Evolutionary conservation across 2,329 filamentous ascomycete species (phyloP).

Genomic region (Madurella mycetomatis): DNA sequence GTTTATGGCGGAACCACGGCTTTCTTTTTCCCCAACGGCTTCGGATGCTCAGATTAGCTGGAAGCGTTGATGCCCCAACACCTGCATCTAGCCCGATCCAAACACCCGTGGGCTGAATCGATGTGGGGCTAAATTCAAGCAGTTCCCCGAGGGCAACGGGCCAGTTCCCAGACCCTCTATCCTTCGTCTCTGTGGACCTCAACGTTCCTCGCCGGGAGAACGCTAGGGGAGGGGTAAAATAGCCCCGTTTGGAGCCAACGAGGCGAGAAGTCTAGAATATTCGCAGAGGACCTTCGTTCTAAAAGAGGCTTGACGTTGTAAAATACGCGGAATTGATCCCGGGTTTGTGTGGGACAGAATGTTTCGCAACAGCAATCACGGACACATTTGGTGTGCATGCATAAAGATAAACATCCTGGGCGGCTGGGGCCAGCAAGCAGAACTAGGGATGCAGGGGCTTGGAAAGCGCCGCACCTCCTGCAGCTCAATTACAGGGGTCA

Average conservation of each 20-base stretch:
- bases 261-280: not conserved
- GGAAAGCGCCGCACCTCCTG: slow-evolving; percentile 20
- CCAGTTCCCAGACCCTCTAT: too few relatives aligned
- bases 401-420: slow-evolving; percentile 2
- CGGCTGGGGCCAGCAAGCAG: slow-evolving; percentile 5
- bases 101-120: not conserved
- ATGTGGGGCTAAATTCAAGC: not conserved
- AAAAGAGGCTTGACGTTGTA: not conserved
- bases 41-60: not conserved
- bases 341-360: not conserved
- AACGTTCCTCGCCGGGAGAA: too few relatives aligned
- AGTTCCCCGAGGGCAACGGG: not conserved
- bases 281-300: too few relatives aligned
- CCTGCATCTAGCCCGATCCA: not conserved
- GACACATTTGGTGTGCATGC: slow-evolving; percentile 11
- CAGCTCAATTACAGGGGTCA: slow-evolving; percentile 23
- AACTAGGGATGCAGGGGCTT: slow-evolving; percentile 22
- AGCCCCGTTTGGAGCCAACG: too few relatives aligned
- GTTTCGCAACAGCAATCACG: not conserved
- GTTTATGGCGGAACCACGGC: not conserved
- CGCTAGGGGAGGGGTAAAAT: too few relatives aligned
- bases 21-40: not conserved
- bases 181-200: too few relatives aligned
- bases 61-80: not conserved
- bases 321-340: too few relatives aligned